Evolutionary conservation across 2,329 filamentous ascomycete species (phyloP).

Genomic region (Hysterium pulicare): DNA sequence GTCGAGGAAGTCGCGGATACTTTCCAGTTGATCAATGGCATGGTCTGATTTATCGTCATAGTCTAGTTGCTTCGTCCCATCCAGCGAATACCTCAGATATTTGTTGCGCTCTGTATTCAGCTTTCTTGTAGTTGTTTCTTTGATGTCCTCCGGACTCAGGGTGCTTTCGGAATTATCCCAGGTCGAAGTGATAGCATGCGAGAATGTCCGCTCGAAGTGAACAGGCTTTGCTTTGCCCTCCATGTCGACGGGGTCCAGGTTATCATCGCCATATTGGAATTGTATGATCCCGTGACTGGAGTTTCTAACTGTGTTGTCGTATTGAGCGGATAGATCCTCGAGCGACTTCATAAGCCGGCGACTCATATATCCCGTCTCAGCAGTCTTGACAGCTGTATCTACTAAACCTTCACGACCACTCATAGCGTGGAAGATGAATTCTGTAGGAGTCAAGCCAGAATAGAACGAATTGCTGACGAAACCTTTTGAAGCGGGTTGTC

Average conservation of each 20-base stretch:
- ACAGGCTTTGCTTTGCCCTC: slow-evolving; percentile 91
- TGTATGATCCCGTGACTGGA: slow-evolving; percentile 87
- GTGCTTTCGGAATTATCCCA: slow-evolving; percentile 74
- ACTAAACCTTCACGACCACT: slow-evolving; percentile 97
- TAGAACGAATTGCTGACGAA: slow-evolving; percentile 99
- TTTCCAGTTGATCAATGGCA: slow-evolving; percentile 58
- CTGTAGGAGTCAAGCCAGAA: slow-evolving; percentile 80
- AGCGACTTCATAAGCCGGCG: slow-evolving; percentile 96
- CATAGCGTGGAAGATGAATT: slow-evolving; percentile 98
- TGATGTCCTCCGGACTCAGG: slow-evolving; percentile 71
- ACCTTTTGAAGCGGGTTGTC: slow-evolving; percentile 90
- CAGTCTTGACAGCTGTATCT: slow-evolving; percentile 98
- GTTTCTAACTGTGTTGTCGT: slow-evolving; percentile 92
- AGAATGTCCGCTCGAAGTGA: slow-evolving; percentile 87
- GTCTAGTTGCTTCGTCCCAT: slow-evolving; percentile 48
- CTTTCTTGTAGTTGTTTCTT: slow-evolving; percentile 63
- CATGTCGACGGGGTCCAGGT: slow-evolving; percentile 95
- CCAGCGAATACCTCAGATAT: slow-evolving; percentile 30
- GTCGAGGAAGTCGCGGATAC: slow-evolving; percentile 75
- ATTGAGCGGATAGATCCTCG: slow-evolving; percentile 89
- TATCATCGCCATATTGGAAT: slow-evolving; percentile 96
- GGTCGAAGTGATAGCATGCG: slow-evolving; percentile 70
- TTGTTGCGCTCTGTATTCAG: slow-evolving; percentile 66
- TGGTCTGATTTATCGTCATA: slow-evolving; percentile 70
- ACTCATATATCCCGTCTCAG: slow-evolving; percentile 99